phyloP scores from a whole-genome alignment of 805 yeast genomes.

The Pichia kluyveri region DNA sequence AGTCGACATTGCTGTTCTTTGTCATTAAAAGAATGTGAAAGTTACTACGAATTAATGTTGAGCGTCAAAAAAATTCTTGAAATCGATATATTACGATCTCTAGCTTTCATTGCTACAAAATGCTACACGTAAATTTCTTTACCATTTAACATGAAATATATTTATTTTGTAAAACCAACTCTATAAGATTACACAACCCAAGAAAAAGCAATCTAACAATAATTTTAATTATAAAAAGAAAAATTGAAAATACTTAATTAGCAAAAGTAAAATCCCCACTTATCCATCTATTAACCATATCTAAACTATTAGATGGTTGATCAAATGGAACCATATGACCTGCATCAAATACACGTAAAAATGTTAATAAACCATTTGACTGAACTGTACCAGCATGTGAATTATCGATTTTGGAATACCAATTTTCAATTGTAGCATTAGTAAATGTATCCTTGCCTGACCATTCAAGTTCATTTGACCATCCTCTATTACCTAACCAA shows the following conservation, averaged over 20 bases:
- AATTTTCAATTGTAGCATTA: conserved; percentile 12
- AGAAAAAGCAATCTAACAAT: too few species aligned
- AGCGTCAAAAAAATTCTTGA: too few species aligned
- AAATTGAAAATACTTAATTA: too few species aligned
- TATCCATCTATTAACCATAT: conserved; percentile 83
- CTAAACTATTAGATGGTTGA: conserved; percentile 70
- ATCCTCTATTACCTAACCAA: conserved; percentile 89
- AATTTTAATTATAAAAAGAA: too few species aligned
- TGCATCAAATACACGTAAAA: conserved; percentile 76
- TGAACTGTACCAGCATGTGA: conserved; percentile 30
- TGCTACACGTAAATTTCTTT: too few species aligned
- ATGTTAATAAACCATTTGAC: conserved; percentile 58
- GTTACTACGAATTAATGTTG: too few species aligned
- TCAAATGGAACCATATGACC: conserved; percentile 96
- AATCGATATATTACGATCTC: too few species aligned
- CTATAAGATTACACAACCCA: too few species aligned
- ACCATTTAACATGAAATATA: too few species aligned
- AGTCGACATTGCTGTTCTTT: conserved; percentile 12
- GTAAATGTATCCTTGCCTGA: conserved; percentile 11
- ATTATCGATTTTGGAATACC: conserved; percentile 24
- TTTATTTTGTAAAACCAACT: too few species aligned
- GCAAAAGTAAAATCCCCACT: conserved; percentile 43
- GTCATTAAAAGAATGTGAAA: too few species aligned
- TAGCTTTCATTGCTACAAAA: too few species aligned
- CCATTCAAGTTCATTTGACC: conserved; percentile 65